phyloP scores from a whole-genome alignment of 495 filamentous ascomycete genomes.

The Ramalina peruviana region DNA sequence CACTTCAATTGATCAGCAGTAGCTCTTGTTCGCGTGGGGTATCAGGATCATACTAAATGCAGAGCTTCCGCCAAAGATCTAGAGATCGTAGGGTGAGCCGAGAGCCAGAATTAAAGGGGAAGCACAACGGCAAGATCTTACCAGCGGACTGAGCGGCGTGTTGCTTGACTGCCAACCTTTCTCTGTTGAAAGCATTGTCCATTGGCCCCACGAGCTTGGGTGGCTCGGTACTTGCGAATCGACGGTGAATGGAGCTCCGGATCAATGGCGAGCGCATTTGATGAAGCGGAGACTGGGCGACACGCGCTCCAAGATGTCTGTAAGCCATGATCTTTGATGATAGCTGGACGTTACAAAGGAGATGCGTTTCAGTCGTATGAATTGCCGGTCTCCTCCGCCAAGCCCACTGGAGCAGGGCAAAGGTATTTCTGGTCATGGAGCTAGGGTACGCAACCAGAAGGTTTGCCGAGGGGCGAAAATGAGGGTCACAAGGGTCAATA shows the following conservation, averaged over 20 bases:
- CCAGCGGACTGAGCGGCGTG: slow-evolving; percentile 70
- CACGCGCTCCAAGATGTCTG: background rate
- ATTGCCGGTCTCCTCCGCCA: too few species aligned
- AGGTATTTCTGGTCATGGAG: too few species aligned
- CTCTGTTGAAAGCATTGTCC: slow-evolving; percentile 80
- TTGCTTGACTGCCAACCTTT: slow-evolving; percentile 70
- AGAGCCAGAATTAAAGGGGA: background rate
- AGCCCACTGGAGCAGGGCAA: too few species aligned
- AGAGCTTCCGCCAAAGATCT: slow-evolving; percentile 92
- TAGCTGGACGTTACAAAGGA: too few species aligned
- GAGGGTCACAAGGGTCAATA: too few species aligned
- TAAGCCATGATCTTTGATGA: background rate
- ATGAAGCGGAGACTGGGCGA: slow-evolving; percentile 19
- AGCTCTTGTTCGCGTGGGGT: background rate
- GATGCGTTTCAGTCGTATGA: too few species aligned
- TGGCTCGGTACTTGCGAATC: slow-evolving; percentile 45
- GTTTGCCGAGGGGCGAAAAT: too few species aligned
- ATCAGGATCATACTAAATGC: slow-evolving; percentile 56
- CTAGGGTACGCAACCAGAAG: too few species aligned
- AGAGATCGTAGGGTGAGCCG: background rate
- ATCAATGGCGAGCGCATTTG: slow-evolving; percentile 39
- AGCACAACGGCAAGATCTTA: slow-evolving; percentile 19
- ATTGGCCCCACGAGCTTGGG: slow-evolving; percentile 33
- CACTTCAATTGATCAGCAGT: slow-evolving; percentile 30
- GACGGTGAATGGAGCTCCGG: slow-evolving; percentile 50